Evolutionary conservation across 2,329 filamentous ascomycete genomes (phyloP).

Genomic region (Trichoderma sp.): DNA sequence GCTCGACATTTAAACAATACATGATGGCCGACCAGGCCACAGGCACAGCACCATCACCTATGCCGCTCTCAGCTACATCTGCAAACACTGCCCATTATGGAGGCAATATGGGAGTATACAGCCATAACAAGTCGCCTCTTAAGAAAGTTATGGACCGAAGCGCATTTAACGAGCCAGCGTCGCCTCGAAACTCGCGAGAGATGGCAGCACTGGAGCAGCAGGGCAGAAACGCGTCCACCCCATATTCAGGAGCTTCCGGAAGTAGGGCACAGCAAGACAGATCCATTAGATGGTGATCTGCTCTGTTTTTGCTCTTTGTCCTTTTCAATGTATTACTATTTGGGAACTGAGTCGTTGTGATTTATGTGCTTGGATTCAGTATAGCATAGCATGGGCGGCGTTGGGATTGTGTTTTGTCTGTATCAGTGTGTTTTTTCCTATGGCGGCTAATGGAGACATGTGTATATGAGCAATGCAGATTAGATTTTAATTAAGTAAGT

Average conservation of each 20-base stretch:
- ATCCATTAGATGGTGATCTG: constrained; percentile 38
- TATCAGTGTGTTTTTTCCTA: neutral
- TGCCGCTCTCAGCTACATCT: constrained; percentile 27
- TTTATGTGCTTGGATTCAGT: constrained; percentile 18
- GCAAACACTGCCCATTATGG: constrained; percentile 49
- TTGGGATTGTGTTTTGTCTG: constrained; percentile 7
- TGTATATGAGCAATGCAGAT: neutral
- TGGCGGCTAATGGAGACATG: neutral
- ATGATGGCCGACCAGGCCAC: constrained; percentile 38
- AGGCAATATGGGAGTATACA: constrained; percentile 78
- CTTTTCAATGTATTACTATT: constrained; percentile 4
- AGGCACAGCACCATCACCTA: constrained; percentile 26
- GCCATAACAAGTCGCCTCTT: constrained; percentile 78
- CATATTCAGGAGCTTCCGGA: constrained; percentile 43
- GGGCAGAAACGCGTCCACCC: constrained; percentile 38
- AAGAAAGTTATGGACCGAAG: constrained; percentile 72
- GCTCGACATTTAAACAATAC: constrained; percentile 39
- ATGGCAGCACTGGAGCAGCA: constrained; percentile 61
- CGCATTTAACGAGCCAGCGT: constrained; percentile 47
- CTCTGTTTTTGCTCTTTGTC: neutral
- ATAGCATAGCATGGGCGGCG: constrained; percentile 23
- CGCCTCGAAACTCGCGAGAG: constrained; percentile 62
- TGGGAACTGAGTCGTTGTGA: neutral
- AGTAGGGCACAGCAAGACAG: constrained; percentile 45
- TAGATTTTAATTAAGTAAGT: neutral